Conservation (phyloP, 2,329 filamentous ascomycete species). For the Plectosphaerella plurivora region DNA sequence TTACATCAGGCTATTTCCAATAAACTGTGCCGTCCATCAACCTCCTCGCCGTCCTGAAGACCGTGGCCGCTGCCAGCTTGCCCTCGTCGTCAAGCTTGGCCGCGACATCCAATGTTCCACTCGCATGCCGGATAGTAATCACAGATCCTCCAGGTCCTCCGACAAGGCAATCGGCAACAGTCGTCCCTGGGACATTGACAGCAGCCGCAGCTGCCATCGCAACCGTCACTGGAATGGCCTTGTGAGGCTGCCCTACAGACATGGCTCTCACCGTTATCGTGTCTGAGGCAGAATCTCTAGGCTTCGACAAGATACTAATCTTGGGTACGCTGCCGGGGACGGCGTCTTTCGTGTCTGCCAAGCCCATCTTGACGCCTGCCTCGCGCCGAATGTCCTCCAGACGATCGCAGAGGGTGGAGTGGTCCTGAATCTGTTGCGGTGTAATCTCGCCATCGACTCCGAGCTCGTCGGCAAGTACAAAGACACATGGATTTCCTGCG, state of each 20-base stretch:
- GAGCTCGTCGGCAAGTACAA: slow-evolving; percentile 51
- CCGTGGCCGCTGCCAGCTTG: slow-evolving; percentile 29
- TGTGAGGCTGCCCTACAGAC: slow-evolving; percentile 53
- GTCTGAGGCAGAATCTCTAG: slow-evolving; percentile 24
- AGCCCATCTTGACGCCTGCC: slow-evolving; percentile 58
- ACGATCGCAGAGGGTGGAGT: slow-evolving; percentile 33
- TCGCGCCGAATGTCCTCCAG: slow-evolving; percentile 53
- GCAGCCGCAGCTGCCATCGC: slow-evolving; percentile 44
- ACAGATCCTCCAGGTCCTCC: slow-evolving; percentile 20
- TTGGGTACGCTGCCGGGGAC: slow-evolving; percentile 59
- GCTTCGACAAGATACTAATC: slow-evolving; percentile 49
- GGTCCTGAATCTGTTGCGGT: slow-evolving; percentile 47
- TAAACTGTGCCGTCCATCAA: slow-evolving; percentile 39
- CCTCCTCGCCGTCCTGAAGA: slow-evolving; percentile 41
- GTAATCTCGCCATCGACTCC: slow-evolving; percentile 44
- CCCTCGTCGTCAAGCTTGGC: slow-evolving; percentile 31
- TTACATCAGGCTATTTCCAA: slow-evolving; percentile 10
- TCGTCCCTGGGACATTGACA: slow-evolving; percentile 36
- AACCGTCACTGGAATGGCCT: slow-evolving; percentile 51
- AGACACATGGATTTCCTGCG: slow-evolving; percentile 60
- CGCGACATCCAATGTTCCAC: slow-evolving; percentile 37
- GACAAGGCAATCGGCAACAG: slow-evolving; percentile 24
- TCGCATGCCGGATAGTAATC: slow-evolving; percentile 39
- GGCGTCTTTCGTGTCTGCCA: slow-evolving; percentile 30
- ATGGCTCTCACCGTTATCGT: slow-evolving; percentile 37